A percentile compares a stretch with the other conserved stretches of the same genome.
phyloP scores from a whole-genome alignment of 2,329 filamentous ascomycete species.

The Fusarium pilosicola region DNA sequence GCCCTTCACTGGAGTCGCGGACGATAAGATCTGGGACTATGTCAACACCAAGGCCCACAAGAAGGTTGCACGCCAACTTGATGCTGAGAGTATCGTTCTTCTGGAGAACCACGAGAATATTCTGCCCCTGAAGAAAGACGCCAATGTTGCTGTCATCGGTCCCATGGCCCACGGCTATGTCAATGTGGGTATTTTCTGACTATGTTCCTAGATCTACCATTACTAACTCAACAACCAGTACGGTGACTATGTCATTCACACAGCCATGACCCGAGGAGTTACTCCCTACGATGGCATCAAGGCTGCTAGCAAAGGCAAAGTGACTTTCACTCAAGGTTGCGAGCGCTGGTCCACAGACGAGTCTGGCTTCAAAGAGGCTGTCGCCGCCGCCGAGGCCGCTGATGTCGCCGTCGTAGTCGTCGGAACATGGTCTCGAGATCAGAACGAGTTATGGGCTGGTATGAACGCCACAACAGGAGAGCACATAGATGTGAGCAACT shows the following conservation, averaged over 20 bases:
- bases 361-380: conserved; percentile 72
- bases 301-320: conserved; percentile 65
- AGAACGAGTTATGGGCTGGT: conserved; percentile 74
- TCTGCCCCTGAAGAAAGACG: conserved; percentile 68
- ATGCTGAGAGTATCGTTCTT: conserved; percentile 70
- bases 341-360: conserved; percentile 78
- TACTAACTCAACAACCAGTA: conserved; percentile 55
- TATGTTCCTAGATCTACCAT: not conserved
- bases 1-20: conserved; percentile 68
- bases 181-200: conserved; percentile 61
- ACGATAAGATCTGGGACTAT: conserved; percentile 63
- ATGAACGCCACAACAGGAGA: conserved; percentile 80
- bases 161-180: conserved; percentile 78
- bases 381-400: conserved; percentile 71
- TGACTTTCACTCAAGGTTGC: conserved; percentile 76
- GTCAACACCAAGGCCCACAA: conserved; percentile 71
- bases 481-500: conserved; percentile 72
- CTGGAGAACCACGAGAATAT: conserved; percentile 66
- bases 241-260: conserved; percentile 77
- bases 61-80: conserved; percentile 69
- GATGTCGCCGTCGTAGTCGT: conserved; percentile 79
- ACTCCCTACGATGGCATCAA: conserved; percentile 77
- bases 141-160: conserved; percentile 78
- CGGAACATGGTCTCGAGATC: conserved; percentile 80
- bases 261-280: conserved; percentile 70